Evolutionary conservation across 768 basidiomycete species (phyloP).

Genomic region (Russula sp.): DNA sequence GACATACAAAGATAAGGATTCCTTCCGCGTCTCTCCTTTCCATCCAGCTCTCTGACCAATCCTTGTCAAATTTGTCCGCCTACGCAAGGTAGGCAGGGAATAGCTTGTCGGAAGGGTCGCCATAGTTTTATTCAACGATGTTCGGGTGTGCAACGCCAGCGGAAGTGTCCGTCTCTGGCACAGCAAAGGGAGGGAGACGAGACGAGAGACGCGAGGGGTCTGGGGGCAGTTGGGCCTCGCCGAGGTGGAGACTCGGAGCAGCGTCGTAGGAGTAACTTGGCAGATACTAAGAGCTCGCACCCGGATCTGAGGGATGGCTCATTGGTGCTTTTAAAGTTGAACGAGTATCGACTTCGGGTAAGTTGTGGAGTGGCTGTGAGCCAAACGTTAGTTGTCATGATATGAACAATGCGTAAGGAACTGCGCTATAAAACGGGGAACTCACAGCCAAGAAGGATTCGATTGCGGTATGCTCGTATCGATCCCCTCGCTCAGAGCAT

Average conservation of each 20-base stretch:
- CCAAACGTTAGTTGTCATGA: no score
- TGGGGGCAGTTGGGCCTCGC: background rate
- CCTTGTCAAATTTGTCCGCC: slow-evolving; percentile 25
- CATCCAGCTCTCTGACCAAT: slow-evolving; percentile 26
- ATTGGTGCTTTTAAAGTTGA: background rate
- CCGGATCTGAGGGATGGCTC: background rate
- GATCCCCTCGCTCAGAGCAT: background rate
- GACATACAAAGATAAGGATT: slow-evolving; percentile 29
- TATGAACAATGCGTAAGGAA: background rate
- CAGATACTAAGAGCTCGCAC: slow-evolving; percentile 9
- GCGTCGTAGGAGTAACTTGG: slow-evolving; percentile 22
- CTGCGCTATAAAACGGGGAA: background rate
- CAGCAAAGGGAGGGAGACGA: slow-evolving; percentile 1
- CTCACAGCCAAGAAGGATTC: slow-evolving; percentile 25
- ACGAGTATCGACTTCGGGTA: no score
- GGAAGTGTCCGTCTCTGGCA: background rate
- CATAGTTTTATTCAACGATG: slow-evolving; percentile 11
- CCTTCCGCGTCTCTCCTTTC: slow-evolving; percentile 21
- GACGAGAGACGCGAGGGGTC: background rate
- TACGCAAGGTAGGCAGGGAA: slow-evolving; percentile 27
- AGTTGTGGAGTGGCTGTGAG: background rate
- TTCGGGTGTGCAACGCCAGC: background rate
- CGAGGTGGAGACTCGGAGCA: background rate
- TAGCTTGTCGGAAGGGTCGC: slow-evolving; percentile 17
- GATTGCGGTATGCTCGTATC: background rate